Base-by-base conservation (phyloP, 805 yeast species). In the Lachancea cidri region DNA sequence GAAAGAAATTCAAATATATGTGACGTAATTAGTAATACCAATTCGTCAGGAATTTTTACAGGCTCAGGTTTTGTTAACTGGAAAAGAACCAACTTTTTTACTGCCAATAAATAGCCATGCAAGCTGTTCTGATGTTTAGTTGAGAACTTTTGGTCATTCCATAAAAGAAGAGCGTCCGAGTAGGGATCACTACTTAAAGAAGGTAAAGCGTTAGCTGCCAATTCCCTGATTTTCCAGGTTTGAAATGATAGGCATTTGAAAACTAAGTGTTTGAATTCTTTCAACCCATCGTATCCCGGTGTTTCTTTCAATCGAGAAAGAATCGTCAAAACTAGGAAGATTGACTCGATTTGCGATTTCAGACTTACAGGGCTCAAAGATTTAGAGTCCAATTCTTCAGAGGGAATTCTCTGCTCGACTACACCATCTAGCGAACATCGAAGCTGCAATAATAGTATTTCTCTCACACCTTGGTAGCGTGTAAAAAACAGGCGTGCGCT, bases 181-280 rank as follows among this genome's bases (percentile, higher is more conserved):
- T 52, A 43, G 2, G 63, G 52, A 6, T 64, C 56, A 1, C 62
- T 66, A 1, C 75, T 57, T 36, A 82, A 59, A 0, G 81, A 64
- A 0, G 82, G 75, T 2, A 86, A 53, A 4, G 87, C 76, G 54
- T 80, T 71, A 0, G 96, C 86, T 0, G 95, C 84, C 76, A 86
- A 76, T 55, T 89, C 96, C 47, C 98, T 73, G 6, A 93, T 73
- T 52, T 87, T 87, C 96, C 96, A 91, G 41, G 72, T 67, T 33
- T 61, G 62, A 44, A 77, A 74, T 0, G 66, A 65, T 22, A 89
- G 63, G 46, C 82, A 72, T 15, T 53, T 39, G 18, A 67, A 49
- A 13, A 86, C 62, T 16, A 74, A 58, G 0, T 72, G 71, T 36
- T 68, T 63, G 52, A 87, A 83, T 4, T 67, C 76, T 5, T 62